A percentile compares a stretch with the other conserved stretches of the same genome.
Evolutionary conservation across 768 basidiomycete genomes (phyloP).

Genomic region (Mycena amicta): DNA sequence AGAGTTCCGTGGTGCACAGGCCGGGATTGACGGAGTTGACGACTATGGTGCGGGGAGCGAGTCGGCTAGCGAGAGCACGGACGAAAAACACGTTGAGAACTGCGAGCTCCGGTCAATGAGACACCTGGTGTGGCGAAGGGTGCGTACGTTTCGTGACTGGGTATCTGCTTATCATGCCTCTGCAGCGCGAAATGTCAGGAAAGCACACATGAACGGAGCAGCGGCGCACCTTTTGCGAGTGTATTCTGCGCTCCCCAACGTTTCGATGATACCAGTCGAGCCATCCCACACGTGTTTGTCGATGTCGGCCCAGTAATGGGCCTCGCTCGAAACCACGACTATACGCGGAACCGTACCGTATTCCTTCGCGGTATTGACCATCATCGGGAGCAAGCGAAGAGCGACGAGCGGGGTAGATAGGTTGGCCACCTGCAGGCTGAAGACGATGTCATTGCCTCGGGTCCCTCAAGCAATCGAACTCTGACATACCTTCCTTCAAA

Average conservation of each 20-base stretch:
- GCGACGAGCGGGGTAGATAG: conserved; percentile 43
- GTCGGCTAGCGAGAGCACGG: conserved; percentile 36
- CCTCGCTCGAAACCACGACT: conserved; percentile 46
- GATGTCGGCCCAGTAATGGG: conserved; percentile 36
- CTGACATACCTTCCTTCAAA: conserved; percentile 47
- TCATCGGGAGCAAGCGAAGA: conserved; percentile 44
- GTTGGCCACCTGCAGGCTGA: conserved; percentile 52
- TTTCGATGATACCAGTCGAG: conserved; percentile 30
- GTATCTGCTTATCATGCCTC: conserved; percentile 29
- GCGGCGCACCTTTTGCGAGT: conserved; percentile 28
- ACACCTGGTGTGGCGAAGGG: neutral
- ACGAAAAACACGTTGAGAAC: conserved; percentile 45
- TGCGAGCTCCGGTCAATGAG: conserved; percentile 17
- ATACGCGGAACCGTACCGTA: conserved; percentile 36
- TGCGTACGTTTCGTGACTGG: conserved; percentile 35
- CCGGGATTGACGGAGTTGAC: conserved; percentile 45
- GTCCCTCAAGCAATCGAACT: neutral
- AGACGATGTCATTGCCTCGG: neutral
- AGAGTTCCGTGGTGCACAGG: conserved; percentile 41
- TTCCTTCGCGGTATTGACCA: conserved; percentile 40
- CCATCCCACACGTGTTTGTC: conserved; percentile 27
- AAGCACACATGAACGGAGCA: conserved; percentile 3
- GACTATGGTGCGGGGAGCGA: conserved; percentile 31
- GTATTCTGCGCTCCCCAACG: conserved; percentile 35
- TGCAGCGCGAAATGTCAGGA: neutral